Evolutionary conservation across 257 asterid genomes (phyloP), one percentile per base, ranked within the genome.

Genomic region (Ligustrum vulgare): DNA sequence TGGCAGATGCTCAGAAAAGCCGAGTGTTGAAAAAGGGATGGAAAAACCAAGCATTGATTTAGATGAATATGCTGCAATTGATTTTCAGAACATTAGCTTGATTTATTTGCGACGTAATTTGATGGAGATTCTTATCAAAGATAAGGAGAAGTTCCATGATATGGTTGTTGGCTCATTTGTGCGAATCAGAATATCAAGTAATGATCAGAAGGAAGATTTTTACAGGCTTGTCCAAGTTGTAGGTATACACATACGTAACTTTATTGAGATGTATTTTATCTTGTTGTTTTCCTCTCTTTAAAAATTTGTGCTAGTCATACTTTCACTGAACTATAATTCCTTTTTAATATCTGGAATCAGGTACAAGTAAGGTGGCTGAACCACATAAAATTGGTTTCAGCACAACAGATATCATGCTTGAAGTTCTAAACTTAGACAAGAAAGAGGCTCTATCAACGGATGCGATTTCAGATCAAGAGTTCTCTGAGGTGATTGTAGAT

Each of bases 171-270:
- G 97, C 41, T 87, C 97, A 28, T 78, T 93, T 80, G 97, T 93
- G 73, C 89, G 98, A 79, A 95, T 95, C 75, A 86, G 82, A 81
- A 81, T 93, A 83, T 81, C 96, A 62, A 79, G 86, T 78, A 81
- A 77, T 75, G 98, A 91, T 80, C 96, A 83, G 87, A 87, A 87
- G 85, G 91, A 86, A 76, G 94, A 95, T 70, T 80, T 93, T 80
- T 84, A 83, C 87, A 85, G 99, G 89, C 96, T 95, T 76, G 99
- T 93, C 74, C 94, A 90, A 87, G 98, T 95, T 79, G 91, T 88
- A 82, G 99, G 98, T 93, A 90, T 72, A 72, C 71, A 72, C 22
- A 32, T 72, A 73, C 79, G 20, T 74, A 47, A 72, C 65, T 54
- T 36, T 69, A 33, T 80, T 23, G 31, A 62, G 47, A 41, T 56